These are phyloP conservation scores for Penicillium coffeae DNA, from an alignment of 495 filamentous ascomycete species.

Conservation along the genomic window DNA sequence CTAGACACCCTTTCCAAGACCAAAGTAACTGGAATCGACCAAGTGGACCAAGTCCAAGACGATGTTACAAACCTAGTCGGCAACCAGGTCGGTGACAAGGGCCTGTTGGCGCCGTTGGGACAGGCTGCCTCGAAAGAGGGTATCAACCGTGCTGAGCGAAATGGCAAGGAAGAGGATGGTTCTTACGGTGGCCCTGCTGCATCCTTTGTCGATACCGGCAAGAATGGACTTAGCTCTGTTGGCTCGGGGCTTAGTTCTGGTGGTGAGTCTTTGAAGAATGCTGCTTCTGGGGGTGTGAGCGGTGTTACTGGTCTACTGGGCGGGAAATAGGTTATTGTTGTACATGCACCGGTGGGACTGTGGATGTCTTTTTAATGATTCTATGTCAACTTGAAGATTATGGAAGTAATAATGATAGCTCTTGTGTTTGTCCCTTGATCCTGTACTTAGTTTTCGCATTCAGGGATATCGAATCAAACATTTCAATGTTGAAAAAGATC, in stretches of 20 bases:
- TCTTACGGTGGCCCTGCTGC: slow-evolving; percentile 32
- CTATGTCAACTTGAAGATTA: too few relatives aligned
- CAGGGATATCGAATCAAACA: too few relatives aligned
- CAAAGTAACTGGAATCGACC: slow-evolving; percentile 59
- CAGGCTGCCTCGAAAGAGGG: slow-evolving; percentile 59
- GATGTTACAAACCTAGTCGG: slow-evolving; percentile 53
- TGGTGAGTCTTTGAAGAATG: slow-evolving; percentile 5
- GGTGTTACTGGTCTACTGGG: slow-evolving; percentile 3
- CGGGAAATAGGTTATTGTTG: background rate
- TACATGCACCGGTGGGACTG: too few relatives aligned
- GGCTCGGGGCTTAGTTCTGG: slow-evolving; percentile 1
- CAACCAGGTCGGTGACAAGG: slow-evolving; percentile 60
- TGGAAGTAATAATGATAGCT: too few relatives aligned
- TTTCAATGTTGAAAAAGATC: too few relatives aligned
- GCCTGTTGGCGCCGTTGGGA: slow-evolving; percentile 57
- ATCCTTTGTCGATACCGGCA: background rate
- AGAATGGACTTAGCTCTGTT: slow-evolving; percentile 1
- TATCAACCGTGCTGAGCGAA: slow-evolving; percentile 58
- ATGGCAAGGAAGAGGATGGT: slow-evolving; percentile 58
- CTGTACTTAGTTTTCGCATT: too few relatives aligned
- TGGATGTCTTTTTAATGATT: too few relatives aligned
- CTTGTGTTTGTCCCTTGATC: too few relatives aligned
- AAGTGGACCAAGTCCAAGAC: slow-evolving; percentile 63
- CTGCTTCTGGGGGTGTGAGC: background rate
- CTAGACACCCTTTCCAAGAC: slow-evolving; percentile 60